Conservation (phyloP, 2,329 filamentous ascomycete species). For the Thermomyces lanuginosus region DNA sequence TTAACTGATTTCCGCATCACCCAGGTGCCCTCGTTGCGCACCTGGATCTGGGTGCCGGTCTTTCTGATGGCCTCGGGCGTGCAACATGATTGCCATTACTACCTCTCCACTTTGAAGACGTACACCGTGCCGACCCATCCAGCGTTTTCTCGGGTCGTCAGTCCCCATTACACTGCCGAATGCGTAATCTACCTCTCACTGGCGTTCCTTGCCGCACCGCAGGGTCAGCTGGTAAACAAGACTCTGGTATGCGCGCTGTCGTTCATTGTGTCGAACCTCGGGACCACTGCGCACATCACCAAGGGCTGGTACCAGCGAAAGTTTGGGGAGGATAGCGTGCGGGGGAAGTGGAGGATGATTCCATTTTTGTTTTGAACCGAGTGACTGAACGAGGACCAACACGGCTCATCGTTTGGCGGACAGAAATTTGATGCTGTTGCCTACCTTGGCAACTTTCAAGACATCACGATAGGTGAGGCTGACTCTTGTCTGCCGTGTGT, state of each 20-base stretch:
- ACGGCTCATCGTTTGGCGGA: conserved; percentile 11
- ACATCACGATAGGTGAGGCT: conserved; percentile 68
- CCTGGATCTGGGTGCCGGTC: conserved; percentile 40
- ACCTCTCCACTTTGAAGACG: conserved; percentile 56
- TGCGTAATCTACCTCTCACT: conserved; percentile 70
- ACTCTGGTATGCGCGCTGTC: conserved; percentile 53
- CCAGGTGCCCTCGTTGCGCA: conserved; percentile 32
- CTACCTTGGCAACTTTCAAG: conserved; percentile 58
- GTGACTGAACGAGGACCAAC: not conserved
- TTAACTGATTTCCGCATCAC: conserved; percentile 22
- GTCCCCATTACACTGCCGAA: conserved; percentile 85
- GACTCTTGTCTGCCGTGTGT: conserved; percentile 35
- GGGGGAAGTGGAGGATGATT: conserved; percentile 57
- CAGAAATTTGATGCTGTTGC: conserved; percentile 46
- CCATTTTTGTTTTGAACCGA: conserved; percentile 32
- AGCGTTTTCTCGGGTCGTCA: conserved; percentile 56
- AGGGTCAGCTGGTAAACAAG: conserved; percentile 48
- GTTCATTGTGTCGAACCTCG: conserved; percentile 67
- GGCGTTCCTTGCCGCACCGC: conserved; percentile 55
- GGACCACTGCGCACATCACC: conserved; percentile 62
- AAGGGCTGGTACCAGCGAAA: conserved; percentile 62
- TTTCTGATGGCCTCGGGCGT: conserved; percentile 55
- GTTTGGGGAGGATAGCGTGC: conserved; percentile 52
- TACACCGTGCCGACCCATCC: conserved; percentile 66
- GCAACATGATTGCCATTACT: conserved; percentile 58